These are phyloP conservation scores for Cladosporium sp. DNA, from an alignment of 2,329 filamentous ascomycete species.

Conservation along the genomic window DNA sequence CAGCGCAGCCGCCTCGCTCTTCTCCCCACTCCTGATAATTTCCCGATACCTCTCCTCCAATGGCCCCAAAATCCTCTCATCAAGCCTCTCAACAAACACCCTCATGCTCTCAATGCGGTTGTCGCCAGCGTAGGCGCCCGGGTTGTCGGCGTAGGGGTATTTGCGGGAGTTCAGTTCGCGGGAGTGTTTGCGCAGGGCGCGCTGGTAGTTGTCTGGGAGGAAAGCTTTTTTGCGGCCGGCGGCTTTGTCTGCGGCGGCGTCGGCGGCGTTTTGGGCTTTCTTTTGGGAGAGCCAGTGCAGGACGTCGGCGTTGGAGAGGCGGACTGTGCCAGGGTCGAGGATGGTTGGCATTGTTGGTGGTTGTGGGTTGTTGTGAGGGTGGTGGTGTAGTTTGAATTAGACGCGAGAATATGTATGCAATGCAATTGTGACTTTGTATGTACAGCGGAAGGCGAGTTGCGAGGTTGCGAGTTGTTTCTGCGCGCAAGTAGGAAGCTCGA, in stretches of 20 bases:
- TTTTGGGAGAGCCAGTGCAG: slow-evolving; percentile 36
- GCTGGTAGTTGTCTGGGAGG: slow-evolving; percentile 35
- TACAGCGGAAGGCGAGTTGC: background rate
- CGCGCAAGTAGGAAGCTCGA: background rate
- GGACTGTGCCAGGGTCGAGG: slow-evolving; percentile 38
- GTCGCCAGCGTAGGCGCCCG: slow-evolving; percentile 29
- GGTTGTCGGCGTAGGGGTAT: slow-evolving; percentile 34
- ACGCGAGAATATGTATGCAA: background rate
- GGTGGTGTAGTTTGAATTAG: no score
- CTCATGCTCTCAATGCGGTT: slow-evolving; percentile 21
- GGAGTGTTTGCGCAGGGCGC: slow-evolving; percentile 33
- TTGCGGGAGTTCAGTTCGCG: slow-evolving; percentile 31
- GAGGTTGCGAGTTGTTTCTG: slow-evolving; percentile 29
- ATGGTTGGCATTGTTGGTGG: slow-evolving; percentile 31
- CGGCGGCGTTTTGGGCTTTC: slow-evolving; percentile 32
- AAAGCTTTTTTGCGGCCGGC: slow-evolving; percentile 24
- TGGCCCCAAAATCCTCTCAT: slow-evolving; percentile 29
- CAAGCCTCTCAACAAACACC: slow-evolving; percentile 27
- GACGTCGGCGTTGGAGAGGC: slow-evolving; percentile 38
- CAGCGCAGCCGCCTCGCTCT: slow-evolving; percentile 29
- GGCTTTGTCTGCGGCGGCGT: slow-evolving; percentile 32
- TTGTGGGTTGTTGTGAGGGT: background rate
- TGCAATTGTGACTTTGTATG: background rate
- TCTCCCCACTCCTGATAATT: slow-evolving; percentile 21
- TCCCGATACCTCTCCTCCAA: slow-evolving; percentile 32